These are phyloP conservation scores for Micractinium sp. DNA, from an alignment of 139 green algal genomes.

Conservation along the genomic window DNA sequence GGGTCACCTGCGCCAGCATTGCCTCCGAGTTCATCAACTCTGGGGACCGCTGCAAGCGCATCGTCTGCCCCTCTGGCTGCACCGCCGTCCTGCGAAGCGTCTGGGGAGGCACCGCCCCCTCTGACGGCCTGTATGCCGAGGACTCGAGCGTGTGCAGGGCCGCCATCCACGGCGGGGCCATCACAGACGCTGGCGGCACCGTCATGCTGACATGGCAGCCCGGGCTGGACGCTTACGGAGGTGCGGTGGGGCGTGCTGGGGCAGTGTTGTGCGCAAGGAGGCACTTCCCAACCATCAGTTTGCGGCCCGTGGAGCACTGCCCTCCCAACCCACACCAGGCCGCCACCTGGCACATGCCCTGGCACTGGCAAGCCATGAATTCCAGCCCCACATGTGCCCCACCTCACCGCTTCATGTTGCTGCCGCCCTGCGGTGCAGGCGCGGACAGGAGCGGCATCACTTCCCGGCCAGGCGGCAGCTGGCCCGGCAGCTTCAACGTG, in stretches of 20 bases:
- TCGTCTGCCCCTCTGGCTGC: neutral
- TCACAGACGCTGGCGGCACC: neutral
- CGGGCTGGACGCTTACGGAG: neutral
- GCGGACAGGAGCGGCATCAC: neutral
- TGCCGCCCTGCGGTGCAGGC: too few relatives aligned
- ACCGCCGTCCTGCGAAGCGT: neutral
- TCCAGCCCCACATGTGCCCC: too few relatives aligned
- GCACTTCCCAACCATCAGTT: too few relatives aligned
- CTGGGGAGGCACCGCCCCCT: neutral
- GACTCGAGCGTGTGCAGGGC: neutral
- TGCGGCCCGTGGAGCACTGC: too few relatives aligned
- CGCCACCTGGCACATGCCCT: too few relatives aligned
- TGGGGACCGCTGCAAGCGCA: neutral
- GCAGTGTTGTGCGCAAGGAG: too few relatives aligned
- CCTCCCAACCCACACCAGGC: too few relatives aligned
- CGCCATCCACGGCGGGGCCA: neutral
- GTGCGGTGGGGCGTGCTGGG: too few relatives aligned
- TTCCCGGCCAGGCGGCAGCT: neutral
- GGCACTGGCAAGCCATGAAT: too few relatives aligned
- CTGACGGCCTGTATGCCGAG: neutral
- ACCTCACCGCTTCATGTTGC: too few relatives aligned
- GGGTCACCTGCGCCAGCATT: neutral
- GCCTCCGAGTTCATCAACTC: neutral
- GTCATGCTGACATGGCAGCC: neutral
- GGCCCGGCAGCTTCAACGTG: neutral